Conservation (phyloP, 441 rosid species). For the Biscutella laevigata region DNA sequence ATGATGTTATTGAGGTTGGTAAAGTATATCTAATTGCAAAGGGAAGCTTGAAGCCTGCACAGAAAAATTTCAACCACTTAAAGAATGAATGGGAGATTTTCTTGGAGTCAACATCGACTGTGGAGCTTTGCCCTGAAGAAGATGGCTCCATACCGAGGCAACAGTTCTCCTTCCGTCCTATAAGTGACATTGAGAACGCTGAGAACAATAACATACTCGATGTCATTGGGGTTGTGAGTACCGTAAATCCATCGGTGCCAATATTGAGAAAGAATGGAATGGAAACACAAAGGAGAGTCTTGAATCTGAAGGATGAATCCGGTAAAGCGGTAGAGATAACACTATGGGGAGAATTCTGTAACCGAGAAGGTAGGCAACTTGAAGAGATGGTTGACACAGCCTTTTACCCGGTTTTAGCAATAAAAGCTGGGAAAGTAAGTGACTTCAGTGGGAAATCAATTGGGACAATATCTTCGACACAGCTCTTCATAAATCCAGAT, state of each 20-base stretch:
- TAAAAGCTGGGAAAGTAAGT: constrained; percentile 74
- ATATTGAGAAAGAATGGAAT: constrained; percentile 76
- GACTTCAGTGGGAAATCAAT: constrained; percentile 77
- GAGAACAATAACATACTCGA: constrained; percentile 61
- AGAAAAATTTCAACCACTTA: constrained; percentile 74
- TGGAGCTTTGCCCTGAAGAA: constrained; percentile 62
- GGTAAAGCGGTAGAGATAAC: constrained; percentile 65
- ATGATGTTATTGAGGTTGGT: constrained; percentile 59
- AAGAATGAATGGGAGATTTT: constrained; percentile 76
- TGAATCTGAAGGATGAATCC: constrained; percentile 66
- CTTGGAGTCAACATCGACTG: constrained; percentile 61
- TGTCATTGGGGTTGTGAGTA: constrained; percentile 57
- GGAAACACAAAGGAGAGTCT: constrained; percentile 78
- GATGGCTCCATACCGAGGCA: constrained; percentile 71
- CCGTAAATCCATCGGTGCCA: constrained; percentile 61
- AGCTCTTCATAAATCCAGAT: constrained; percentile 73
- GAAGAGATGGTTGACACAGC: constrained; percentile 62
- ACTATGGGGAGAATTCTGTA: constrained; percentile 81
- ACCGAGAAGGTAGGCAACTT: constrained; percentile 64
- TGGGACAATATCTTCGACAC: constrained; percentile 65
- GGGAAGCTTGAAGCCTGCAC: constrained; percentile 81
- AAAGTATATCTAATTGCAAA: constrained; percentile 74
- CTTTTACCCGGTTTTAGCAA: constrained; percentile 56
- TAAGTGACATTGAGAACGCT: constrained; percentile 57
- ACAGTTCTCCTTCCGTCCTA: constrained; percentile 64